Base-by-base conservation (phyloP, 2,329 filamentous ascomycete genomes). In the Dothidotthia symphoricarpi region DNA sequence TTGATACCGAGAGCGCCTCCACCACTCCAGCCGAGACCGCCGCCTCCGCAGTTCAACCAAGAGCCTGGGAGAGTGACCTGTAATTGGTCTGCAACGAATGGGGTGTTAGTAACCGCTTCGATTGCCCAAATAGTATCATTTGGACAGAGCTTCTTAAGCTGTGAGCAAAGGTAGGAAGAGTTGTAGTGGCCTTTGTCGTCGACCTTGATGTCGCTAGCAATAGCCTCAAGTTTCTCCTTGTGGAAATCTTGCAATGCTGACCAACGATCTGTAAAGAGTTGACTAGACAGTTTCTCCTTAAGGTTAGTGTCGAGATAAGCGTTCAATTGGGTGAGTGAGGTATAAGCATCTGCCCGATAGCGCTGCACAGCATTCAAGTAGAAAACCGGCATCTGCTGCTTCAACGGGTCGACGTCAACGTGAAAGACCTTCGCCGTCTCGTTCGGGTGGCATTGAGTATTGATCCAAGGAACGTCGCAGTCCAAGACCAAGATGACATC, bases 381-480 rank as follows among this genome's bases (percentile, higher is more conserved):
- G 55, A 75, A 80, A 16, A 80, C 71, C 0, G 76, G 75, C 67
- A 80, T 78, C 46, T 78, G 74, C 45, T 79, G 74, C 44, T 86
- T 86, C 15, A 86, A 67, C 1, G 82, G 81, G 46, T 86, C 83
- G 24, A 79, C 71, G 49, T 86, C 83, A 33, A 86, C 70, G 51
- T 86, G 82, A 40, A 79, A 75, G 46, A 86, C 78, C 42, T 74
- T 79, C 2, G 81, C 76, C 6, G 70, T 67, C 1, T 70, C 63
- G 3, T 70, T 73, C 0, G 82, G 82, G 30, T 75, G 74, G 67
- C 77, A 82, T 44, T 81, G 80, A 0, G 88, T 93, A n/a, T 84
- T 82, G 38, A 96, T 89, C 88, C 89, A 96, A 0, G 90, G 90
- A 0, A 95, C 88, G 59, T 96, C 90, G 48, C 88, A 94, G 65